Percentiles rank a stretch among this genome's conserved stretches.
Conservation (phyloP, 2,329 filamentous ascomycete genomes). For the Penicillium hordei region DNA sequence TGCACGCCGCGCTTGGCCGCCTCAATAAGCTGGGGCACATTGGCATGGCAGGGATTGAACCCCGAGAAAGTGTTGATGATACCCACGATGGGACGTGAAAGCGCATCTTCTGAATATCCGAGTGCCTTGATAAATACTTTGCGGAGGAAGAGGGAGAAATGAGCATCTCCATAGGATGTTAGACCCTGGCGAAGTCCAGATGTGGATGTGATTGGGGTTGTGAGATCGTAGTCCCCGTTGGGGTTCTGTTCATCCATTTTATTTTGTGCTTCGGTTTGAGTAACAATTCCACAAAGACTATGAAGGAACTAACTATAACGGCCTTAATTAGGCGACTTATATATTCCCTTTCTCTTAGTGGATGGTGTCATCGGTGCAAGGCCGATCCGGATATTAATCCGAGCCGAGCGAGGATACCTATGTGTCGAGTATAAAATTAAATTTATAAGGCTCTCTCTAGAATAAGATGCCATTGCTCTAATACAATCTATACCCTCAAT, state of each 20-base stretch:
- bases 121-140: constrained; percentile 77
- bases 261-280: not conserved
- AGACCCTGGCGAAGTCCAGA: constrained; percentile 64
- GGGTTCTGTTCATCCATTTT: constrained; percentile 2
- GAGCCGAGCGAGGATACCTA: not conserved
- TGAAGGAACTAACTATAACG: not conserved
- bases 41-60: constrained; percentile 74
- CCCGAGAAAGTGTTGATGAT: constrained; percentile 71
- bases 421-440: not conserved
- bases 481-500: constrained; percentile 33
- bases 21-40: constrained; percentile 69
- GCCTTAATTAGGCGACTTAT: constrained; percentile 10
- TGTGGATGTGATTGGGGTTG: constrained; percentile 51
- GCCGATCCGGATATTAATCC: constrained; percentile 27
- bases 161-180: constrained; percentile 69
- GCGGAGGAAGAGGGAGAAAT: constrained; percentile 72
- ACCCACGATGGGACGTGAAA: constrained; percentile 69
- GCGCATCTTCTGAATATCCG: constrained; percentile 70
- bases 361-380: constrained; percentile 27
- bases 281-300: not conserved
- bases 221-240: constrained; percentile 59
- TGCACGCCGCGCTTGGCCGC: constrained; percentile 68
- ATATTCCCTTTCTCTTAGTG: constrained; percentile 18
- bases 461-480: not conserved
- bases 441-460: not conserved